Evolutionary conservation across 805 yeast species (phyloP).

Genomic region (Tetrapisispora phaffii): DNA sequence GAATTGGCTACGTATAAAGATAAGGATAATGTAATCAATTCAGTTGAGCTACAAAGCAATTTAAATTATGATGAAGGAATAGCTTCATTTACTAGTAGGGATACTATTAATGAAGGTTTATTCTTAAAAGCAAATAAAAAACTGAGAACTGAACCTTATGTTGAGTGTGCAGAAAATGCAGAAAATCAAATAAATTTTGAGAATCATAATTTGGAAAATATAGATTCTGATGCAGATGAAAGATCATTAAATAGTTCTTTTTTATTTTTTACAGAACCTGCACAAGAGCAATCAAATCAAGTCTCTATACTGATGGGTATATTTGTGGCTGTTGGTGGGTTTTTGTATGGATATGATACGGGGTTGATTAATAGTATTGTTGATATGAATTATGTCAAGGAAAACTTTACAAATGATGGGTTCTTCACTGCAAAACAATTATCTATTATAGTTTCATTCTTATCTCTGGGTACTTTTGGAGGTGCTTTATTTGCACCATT

Average conservation of each 20-base stretch:
- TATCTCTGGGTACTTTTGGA: constrained; percentile 70
- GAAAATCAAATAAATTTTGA: neutral
- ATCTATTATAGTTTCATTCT: constrained; percentile 66
- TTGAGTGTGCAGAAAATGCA: neutral
- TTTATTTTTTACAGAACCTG: constrained; percentile 17
- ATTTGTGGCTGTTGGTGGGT: constrained; percentile 86
- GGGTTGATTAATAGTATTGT: constrained; percentile 72
- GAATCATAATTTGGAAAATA: neutral
- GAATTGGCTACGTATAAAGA: neutral
- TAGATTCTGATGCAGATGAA: constrained; percentile 7
- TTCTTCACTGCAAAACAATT: constrained; percentile 51
- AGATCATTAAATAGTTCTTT: constrained; percentile 4
- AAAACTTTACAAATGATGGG: constrained; percentile 41
- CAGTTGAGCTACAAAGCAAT: neutral
- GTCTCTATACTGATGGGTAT: constrained; percentile 67
- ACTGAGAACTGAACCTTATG: neutral
- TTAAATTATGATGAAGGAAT: neutral
- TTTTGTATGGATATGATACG: constrained; percentile 82
- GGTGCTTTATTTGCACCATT: constrained; percentile 55
- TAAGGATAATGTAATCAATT: neutral
- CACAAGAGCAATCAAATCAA: constrained; percentile 39
- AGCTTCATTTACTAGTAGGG: neutral
- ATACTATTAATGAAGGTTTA: neutral
- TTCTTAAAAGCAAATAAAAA: neutral
- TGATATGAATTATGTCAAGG: constrained; percentile 62